Evolutionary conservation across 75 land plant genomes (phyloP).

Genomic region (Pinus albicaulis): DNA sequence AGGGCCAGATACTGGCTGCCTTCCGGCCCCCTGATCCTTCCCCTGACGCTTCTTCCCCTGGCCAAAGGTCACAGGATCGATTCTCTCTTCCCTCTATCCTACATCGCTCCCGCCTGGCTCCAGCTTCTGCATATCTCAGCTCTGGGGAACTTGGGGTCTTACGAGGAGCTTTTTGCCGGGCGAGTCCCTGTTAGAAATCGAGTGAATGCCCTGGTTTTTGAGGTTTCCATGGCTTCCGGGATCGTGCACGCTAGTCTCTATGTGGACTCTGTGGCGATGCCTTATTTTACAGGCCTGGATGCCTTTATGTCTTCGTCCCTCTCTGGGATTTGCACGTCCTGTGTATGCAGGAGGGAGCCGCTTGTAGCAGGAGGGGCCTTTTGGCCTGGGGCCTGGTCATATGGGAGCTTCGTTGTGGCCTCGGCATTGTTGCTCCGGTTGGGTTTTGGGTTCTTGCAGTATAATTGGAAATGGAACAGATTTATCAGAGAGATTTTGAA

Average conservation of each 20-base stretch:
- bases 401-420: neutral
- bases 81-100: conserved; percentile 26
- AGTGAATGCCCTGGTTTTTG: conserved; percentile 22
- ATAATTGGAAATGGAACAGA: neutral
- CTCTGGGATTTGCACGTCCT: conserved; percentile 45
- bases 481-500: neutral
- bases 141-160: conserved; percentile 9
- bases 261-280: conserved; percentile 39
- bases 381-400: conserved; percentile 42
- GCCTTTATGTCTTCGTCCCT: conserved; percentile 24
- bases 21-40: conserved; percentile 45
- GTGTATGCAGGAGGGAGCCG: conserved; percentile 34
- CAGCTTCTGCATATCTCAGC: conserved; percentile 42
- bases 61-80: conserved; percentile 41
- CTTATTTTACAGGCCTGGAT: conserved; percentile 50
- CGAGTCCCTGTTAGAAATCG: neutral
- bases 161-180: neutral
- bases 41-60: conserved; percentile 23
- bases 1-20: conserved; percentile 30
- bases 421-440: neutral
- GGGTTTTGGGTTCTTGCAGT: conserved; percentile 2
- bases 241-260: conserved; percentile 40
- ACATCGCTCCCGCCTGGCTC: conserved; percentile 36
- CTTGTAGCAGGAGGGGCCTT: conserved; percentile 34
- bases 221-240: conserved; percentile 39